Evolutionary conservation across 1,139 yeast genomes (phyloP), one percentile per base, ranked within the genome.

Genomic region (Taphrina communis): DNA sequence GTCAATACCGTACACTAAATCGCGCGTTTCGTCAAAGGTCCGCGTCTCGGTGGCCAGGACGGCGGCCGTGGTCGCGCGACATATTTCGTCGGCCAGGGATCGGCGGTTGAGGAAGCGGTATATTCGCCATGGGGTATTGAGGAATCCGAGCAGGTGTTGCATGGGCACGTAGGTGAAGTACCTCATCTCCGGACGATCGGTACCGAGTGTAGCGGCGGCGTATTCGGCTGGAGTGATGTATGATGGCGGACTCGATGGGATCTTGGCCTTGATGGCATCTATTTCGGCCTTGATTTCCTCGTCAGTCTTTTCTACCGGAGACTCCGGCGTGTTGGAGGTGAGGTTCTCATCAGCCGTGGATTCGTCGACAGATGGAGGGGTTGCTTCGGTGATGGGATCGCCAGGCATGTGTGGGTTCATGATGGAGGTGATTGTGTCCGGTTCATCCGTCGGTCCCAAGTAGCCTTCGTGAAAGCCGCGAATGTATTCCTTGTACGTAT

Each of bases 391-490:
- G n/a, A 51, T 46, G 6, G 63, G 65, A 7, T 60, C 69, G 7
- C 66, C 70, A 7, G 68, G 63, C 38, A 57, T 25, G 8, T 44
- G 60, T 9, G 58, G 61, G 36, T 60, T 36, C 44, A 57, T 55
- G 62, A 69, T 66, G 11, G 70, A 65, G 31, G 65, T 50, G 19
- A 69, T 41, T 41, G 69, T 70, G 11, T 69, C 69, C 2, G 69
- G 55, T 19, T 56, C 55, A 9, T 66, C 39, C 60, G 25, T 52
- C 62, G 60, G 69, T 0, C 99, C 99, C 65, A 95, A 80, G 76
- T 95, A 83, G 8, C 99, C 99, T 79, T 95, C 99, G 75, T 94
- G 97, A 9, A 95, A 78, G 7, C 99, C 99, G 66, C 85, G 84
- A 69, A 95, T 78, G 76, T 90, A 95, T 80, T 95, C 99, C 77